Base-by-base conservation (phyloP, 176 grass and related monocot species). In the Coix lacrymajobi region DNA sequence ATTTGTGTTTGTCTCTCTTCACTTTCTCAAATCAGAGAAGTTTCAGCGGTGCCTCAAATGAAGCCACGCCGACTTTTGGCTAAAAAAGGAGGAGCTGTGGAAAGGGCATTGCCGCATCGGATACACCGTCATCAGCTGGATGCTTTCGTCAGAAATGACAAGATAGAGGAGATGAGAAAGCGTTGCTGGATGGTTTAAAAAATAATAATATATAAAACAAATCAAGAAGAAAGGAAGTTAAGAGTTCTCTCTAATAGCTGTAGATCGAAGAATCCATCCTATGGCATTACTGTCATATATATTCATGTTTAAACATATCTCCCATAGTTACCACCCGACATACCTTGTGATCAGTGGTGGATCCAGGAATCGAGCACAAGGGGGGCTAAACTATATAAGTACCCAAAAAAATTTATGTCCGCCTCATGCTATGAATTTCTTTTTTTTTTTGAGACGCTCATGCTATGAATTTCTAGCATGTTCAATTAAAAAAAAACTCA, bases 101-200 rank as follows among this genome's bases (percentile, higher is more conserved):
- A 73, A 56, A 79, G 43, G 41, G 33, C 57, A 60, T 46, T 26
- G 28, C 31, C 25, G 73, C 85, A 83, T 87, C 28, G 85, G 72
- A 71, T 83, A 77, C 52, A n/a, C 79, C 79, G 72, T 52, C 79
- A 38, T 41, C 34, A 51, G 71, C 64, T 83, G 26, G 79, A 77
- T 81, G 36, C 26, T 77, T 87, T 82, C 30, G 17, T 76, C 71
- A 61, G 62, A 65, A 48, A 67, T 41, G 79, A 39, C 38, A 29
- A 44, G 29, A 77, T 43, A 51, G n/a, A 49, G 9, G 15, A 3
- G 69, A 86, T 24, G 37, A 46, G 77, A 81, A 69, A 36, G 69
- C 28, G 22, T 68, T 68, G 60, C 37, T 68, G 68, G 22, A 75
- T 66, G 68, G 22, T 81, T 66, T 80, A 80, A 72, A 1, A 32